These are phyloP conservation scores for Chiua sp. DNA, from an alignment of 1,284 basidiomycete genomes.

Conservation along the genomic window DNA sequence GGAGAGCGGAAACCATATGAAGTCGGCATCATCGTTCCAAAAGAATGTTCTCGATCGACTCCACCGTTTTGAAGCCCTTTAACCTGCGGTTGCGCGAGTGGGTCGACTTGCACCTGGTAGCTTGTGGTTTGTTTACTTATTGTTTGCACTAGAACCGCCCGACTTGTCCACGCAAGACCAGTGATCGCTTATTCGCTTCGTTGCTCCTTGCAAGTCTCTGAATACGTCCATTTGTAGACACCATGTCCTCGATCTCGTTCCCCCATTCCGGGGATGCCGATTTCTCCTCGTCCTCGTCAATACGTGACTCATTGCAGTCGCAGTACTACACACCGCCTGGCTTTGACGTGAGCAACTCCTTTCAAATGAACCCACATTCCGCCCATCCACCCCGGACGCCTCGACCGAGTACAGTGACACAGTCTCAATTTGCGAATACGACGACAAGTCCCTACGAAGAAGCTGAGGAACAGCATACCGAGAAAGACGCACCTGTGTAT, in stretches of 20 bases:
- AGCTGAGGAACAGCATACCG: conserved; percentile 41
- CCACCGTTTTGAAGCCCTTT: not conserved
- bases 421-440: conserved; percentile 26
- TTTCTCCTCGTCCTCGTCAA: conserved; percentile 46
- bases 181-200: too few species aligned
- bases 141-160: conserved; percentile 30
- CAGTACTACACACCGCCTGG: conserved; percentile 44
- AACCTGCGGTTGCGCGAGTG: not conserved
- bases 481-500: conserved; percentile 37
- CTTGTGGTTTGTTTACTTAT: conserved; percentile 26
- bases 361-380: conserved; percentile 81
- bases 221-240: conserved; percentile 3
- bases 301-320: conserved; percentile 41
- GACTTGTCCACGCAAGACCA: too few species aligned
- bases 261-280: conserved; percentile 41
- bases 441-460: conserved; percentile 32
- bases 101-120: too few species aligned
- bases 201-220: too few species aligned
- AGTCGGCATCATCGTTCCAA: conserved; percentile 25
- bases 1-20: conserved; percentile 39
- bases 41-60: not conserved
- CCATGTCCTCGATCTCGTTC: conserved; percentile 59
- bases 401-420: conserved; percentile 38
- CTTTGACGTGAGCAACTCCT: conserved; percentile 51
- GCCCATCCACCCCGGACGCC: conserved; percentile 78